Conservation (phyloP, 1,284 basidiomycete species). For the Ceratobasidium sp. region DNA sequence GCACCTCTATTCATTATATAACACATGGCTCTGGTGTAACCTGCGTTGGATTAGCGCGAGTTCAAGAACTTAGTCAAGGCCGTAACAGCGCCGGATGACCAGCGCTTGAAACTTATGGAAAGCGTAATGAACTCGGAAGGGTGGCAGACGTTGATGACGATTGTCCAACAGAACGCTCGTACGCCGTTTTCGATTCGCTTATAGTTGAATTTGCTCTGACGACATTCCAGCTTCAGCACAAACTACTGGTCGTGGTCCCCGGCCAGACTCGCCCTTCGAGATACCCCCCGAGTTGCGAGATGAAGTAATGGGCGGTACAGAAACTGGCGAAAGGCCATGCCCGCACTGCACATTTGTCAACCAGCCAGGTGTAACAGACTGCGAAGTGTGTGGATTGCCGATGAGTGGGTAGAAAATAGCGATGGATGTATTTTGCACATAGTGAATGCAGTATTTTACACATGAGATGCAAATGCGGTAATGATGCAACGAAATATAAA, state of each 20-base stretch:
- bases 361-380: slow-evolving; percentile 75
- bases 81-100: slow-evolving; percentile 66
- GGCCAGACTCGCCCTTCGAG: slow-evolving; percentile 62
- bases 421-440: not conserved
- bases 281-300: slow-evolving; percentile 77
- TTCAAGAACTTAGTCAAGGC: slow-evolving; percentile 72
- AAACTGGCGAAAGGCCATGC: slow-evolving; percentile 66
- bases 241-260: slow-evolving; percentile 47
- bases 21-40: no score
- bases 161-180: slow-evolving; percentile 79
- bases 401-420: slow-evolving; percentile 49
- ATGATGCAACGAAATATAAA: not conserved
- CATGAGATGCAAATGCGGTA: not conserved
- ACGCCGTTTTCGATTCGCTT: slow-evolving; percentile 50
- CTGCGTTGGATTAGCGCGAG: slow-evolving; percentile 64
- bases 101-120: slow-evolving; percentile 67
- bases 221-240: slow-evolving; percentile 41
- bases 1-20: no score
- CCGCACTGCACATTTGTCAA: slow-evolving; percentile 99
- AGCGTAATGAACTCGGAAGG: slow-evolving; percentile 72
- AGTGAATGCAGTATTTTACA: slow-evolving; percentile 21
- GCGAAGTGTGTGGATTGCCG: slow-evolving; percentile 93
- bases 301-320: slow-evolving; percentile 58
- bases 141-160: slow-evolving; percentile 87
- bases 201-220: not conserved